Conservation (phyloP, 805 yeast species). For the Candida endomychidarum region DNA sequence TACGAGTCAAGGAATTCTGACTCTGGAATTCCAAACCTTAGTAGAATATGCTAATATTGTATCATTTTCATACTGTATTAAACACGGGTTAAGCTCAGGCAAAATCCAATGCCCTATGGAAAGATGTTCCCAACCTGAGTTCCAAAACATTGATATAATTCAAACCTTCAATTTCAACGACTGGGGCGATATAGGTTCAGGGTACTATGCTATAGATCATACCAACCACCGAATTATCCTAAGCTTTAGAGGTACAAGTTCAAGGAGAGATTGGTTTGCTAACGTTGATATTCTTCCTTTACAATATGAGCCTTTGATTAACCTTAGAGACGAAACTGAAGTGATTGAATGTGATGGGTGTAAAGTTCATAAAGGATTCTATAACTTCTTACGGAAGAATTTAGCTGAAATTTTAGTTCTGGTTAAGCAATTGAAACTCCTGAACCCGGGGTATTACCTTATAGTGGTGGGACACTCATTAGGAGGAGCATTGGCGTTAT, state of each 20-base stretch:
- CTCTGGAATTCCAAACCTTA: slow-evolving; percentile 22
- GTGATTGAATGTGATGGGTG: slow-evolving; percentile 48
- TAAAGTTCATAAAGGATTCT: slow-evolving; percentile 65
- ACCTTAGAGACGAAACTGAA: slow-evolving; percentile 10
- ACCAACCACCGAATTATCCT: slow-evolving; percentile 42
- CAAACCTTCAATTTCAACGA: slow-evolving; percentile 41
- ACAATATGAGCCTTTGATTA: slow-evolving; percentile 46
- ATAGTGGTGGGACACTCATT: slow-evolving; percentile 72
- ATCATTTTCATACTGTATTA: slow-evolving; percentile 39
- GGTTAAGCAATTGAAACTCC: slow-evolving; percentile 31
- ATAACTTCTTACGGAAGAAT: slow-evolving; percentile 44
- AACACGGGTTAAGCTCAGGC: slow-evolving; percentile 28
- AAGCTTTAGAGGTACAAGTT: slow-evolving; percentile 64
- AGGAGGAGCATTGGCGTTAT: slow-evolving; percentile 68
- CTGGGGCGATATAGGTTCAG: slow-evolving; percentile 51
- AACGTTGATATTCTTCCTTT: slow-evolving; percentile 53
- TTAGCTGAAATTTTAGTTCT: slow-evolving; percentile 35
- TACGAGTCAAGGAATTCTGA: too few species aligned
- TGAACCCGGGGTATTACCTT: slow-evolving; percentile 49
- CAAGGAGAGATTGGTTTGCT: slow-evolving; percentile 59
- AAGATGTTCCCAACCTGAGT: slow-evolving; percentile 23
- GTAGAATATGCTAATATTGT: slow-evolving; percentile 34
- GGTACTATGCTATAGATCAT: slow-evolving; percentile 53
- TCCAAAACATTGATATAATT: slow-evolving; percentile 33
- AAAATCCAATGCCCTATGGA: slow-evolving; percentile 27